Base-by-base conservation (phyloP, 768 basidiomycete species). In the Mycena crocata region DNA sequence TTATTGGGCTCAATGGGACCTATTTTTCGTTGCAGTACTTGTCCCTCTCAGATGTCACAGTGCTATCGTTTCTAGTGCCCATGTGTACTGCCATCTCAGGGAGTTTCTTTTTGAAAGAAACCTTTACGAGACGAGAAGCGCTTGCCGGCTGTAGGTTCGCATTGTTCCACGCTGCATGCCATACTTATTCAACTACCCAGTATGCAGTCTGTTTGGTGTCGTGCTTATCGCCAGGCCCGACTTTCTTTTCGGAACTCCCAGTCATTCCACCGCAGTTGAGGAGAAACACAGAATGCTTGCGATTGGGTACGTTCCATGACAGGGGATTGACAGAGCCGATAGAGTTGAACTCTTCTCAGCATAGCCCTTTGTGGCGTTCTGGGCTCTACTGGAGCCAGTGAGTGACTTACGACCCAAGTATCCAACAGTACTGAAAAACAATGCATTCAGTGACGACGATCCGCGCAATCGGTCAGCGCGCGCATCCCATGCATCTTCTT, bases 191-290 rank as follows among this genome's bases (percentile, higher is more conserved):
- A 56, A 42, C 54, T 24, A 48, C 23, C 8, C 71, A 87, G 87
- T 91, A 10, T 83, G 85, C 50, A 91, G 93, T 75, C 82, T 96
- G 34, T 45, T 86, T 12, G 95, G 95, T 0, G 93, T 95, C 12
- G 75, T 96, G 17, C 82, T 95, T 10, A 94, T 98, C 54, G 93
- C 94, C 14, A 84, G 93, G 37, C 95, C 95, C 0, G 79, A 84
- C 1, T 88, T 89, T 56, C 70, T 98, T 9, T 96, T 98, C 70
- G 91, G 90, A 4, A 60, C 66, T 59, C 52, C 56, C 65, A 13
- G 67, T 65, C 28, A 78, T 57, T 17, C 79, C 71, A 6, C 75
- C 71, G 19, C 71, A 57, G 24, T 77, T 82, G 72, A 77, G 32
- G 76, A 76, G 15, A 75, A 76, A 50, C 76, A 84, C 56, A 75